These are phyloP conservation scores for Berkeleyomyces rouxiae DNA, from an alignment of 2,329 filamentous ascomycete species.

Conservation along the genomic window DNA sequence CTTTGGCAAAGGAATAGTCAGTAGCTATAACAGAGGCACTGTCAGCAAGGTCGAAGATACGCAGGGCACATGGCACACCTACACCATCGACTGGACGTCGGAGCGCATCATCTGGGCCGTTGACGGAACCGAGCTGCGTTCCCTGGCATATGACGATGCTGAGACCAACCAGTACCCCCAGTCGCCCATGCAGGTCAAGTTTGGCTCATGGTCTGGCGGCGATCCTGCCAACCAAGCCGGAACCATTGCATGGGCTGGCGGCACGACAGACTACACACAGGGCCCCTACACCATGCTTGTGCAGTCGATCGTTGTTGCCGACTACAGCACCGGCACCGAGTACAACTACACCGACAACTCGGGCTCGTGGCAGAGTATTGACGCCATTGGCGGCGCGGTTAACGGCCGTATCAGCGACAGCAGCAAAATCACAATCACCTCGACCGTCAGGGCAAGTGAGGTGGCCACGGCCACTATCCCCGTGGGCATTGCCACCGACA, in stretches of 20 bases:
- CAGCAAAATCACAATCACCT: slow-evolving; percentile 34
- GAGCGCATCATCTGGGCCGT: slow-evolving; percentile 77
- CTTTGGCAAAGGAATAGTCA: slow-evolving; percentile 82
- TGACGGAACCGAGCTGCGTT: slow-evolving; percentile 59
- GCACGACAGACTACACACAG: slow-evolving; percentile 63
- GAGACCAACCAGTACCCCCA: slow-evolving; percentile 70
- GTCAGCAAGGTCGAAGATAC: slow-evolving; percentile 55
- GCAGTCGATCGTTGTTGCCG: slow-evolving; percentile 56
- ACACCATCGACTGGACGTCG: slow-evolving; percentile 81
- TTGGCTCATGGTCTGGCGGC: slow-evolving; percentile 84
- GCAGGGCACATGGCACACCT: slow-evolving; percentile 65
- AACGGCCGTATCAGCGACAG: slow-evolving; percentile 48
- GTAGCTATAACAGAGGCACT: slow-evolving; percentile 71
- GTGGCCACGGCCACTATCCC: slow-evolving; percentile 53
- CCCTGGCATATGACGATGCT: slow-evolving; percentile 53
- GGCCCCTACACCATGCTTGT: slow-evolving; percentile 82
- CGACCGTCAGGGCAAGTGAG: slow-evolving; percentile 34
- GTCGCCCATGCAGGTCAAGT: slow-evolving; percentile 85
- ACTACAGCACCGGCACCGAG: slow-evolving; percentile 81
- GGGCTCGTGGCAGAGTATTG: slow-evolving; percentile 69
- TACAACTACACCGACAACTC: slow-evolving; percentile 69
- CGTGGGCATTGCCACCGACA: slow-evolving; percentile 46
- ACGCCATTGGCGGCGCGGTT: slow-evolving; percentile 60
- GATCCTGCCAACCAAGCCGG: slow-evolving; percentile 63
- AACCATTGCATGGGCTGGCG: slow-evolving; percentile 80